These are phyloP conservation scores for Ceriops zippeliana DNA, from an alignment of 345 rosid genomes.

Conservation along the genomic window DNA sequence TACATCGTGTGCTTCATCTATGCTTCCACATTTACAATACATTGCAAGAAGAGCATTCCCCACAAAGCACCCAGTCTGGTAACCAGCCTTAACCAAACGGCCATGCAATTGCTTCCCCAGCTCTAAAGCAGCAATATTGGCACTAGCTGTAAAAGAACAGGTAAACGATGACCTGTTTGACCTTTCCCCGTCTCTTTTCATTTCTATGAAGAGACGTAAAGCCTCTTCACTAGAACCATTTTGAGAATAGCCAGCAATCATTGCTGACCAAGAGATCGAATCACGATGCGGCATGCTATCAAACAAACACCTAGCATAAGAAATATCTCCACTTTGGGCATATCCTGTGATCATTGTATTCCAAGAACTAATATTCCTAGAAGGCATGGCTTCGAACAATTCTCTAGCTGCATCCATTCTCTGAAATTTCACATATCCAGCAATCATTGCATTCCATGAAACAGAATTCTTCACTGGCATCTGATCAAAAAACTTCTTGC, in stretches of 20 bases:
- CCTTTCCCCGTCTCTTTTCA: constrained; percentile 63
- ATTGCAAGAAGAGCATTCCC: constrained; percentile 68
- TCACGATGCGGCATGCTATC: constrained; percentile 55
- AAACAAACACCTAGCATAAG: constrained; percentile 44
- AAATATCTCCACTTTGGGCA: constrained; percentile 46
- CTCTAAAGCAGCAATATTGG: constrained; percentile 58
- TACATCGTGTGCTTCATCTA: constrained; percentile 53
- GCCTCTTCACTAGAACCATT: constrained; percentile 51
- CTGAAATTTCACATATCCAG: constrained; percentile 56
- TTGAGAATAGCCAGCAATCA: constrained; percentile 68
- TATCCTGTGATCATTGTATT: constrained; percentile 69
- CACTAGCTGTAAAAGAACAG: constrained; percentile 58
- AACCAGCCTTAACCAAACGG: constrained; percentile 59
- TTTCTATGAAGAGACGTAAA: constrained; percentile 41
- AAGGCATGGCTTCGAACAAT: constrained; percentile 57
- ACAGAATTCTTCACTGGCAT: constrained; percentile 57
- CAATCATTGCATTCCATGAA: constrained; percentile 75
- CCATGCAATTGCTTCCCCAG: constrained; percentile 68
- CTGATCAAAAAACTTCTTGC: constrained; percentile 48
- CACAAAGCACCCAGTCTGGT: constrained; percentile 52
- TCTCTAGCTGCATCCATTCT: constrained; percentile 55
- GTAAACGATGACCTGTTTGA: constrained; percentile 59
- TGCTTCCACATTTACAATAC: constrained; percentile 74
- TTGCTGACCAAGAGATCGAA: constrained; percentile 69
- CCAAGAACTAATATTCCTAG: constrained; percentile 52